A percentile compares a stretch with the other conserved stretches of the same genome.
Conservation (phyloP, 257 asterid species). For the Misopates orontium region DNA sequence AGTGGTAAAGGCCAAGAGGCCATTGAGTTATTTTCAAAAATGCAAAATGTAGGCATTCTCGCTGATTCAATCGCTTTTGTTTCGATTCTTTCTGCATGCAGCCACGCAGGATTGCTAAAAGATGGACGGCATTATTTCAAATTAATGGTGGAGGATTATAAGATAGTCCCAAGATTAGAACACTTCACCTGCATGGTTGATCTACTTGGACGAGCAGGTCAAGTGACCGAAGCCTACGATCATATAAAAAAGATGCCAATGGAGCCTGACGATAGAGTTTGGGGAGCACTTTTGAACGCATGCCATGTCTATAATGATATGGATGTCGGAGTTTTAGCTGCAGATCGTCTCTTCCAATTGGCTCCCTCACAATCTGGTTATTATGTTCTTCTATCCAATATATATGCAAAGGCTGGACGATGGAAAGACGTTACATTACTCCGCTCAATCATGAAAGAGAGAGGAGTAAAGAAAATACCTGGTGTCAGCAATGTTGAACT, state of each 20-base stretch:
- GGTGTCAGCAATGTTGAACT: constrained; percentile 87
- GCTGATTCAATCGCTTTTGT: constrained; percentile 91
- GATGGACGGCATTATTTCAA: constrained; percentile 58
- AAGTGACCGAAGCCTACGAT: constrained; percentile 64
- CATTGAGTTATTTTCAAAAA: constrained; percentile 53
- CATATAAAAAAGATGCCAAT: constrained; percentile 56
- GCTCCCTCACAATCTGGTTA: constrained; percentile 80
- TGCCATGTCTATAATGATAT: constrained; percentile 72
- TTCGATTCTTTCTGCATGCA: constrained; percentile 86
- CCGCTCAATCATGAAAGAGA: constrained; percentile 64
- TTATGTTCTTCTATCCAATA: constrained; percentile 75
- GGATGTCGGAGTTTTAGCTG: constrained; percentile 76
- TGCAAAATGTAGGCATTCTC: constrained; percentile 51
- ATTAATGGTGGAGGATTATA: constrained; percentile 60
- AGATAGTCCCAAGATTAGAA: constrained; percentile 69
- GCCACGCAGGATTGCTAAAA: constrained; percentile 73
- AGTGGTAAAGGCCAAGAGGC: constrained; percentile 79
- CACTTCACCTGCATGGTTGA: constrained; percentile 90
- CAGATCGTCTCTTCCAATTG: constrained; percentile 72
- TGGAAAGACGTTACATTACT: constrained; percentile 73
- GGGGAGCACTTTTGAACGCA: constrained; percentile 86
- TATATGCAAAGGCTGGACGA: constrained; percentile 84
- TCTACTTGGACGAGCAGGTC: constrained; percentile 79
- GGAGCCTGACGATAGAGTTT: constrained; percentile 71
- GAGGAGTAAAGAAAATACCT: constrained; percentile 74